Percentiles rank a stretch among this genome's conserved stretches.
phyloP scores from a whole-genome alignment of 495 filamentous ascomycete species.

The Venustampulla echinocandica region DNA sequence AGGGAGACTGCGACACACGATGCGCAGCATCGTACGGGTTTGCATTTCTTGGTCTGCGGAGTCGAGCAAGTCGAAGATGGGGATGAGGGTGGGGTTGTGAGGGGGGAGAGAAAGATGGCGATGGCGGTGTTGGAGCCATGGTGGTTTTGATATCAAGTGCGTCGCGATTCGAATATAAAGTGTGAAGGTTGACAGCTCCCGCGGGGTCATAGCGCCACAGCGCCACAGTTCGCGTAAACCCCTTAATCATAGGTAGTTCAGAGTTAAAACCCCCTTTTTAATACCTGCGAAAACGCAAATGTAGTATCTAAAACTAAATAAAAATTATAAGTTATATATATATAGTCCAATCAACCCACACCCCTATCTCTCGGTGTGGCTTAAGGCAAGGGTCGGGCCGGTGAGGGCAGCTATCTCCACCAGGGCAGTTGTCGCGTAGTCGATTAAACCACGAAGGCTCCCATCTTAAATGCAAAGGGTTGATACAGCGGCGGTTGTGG shows the following conservation, averaged over 20 bases:
- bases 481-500: background rate
- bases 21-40: slow-evolving; percentile 15
- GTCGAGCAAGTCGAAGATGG: background rate
- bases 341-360: background rate
- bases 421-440: background rate
- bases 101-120: too few relatives aligned
- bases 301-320: background rate
- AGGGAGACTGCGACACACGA: slow-evolving; percentile 14
- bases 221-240: too few relatives aligned
- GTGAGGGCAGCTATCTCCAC: background rate
- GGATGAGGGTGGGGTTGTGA: background rate
- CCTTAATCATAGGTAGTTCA: too few relatives aligned
- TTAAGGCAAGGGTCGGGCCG: background rate
- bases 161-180: background rate
- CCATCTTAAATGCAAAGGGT: background rate
- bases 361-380: background rate
- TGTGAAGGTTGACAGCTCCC: background rate
- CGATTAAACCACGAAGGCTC: background rate
- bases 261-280: background rate
- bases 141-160: background rate
- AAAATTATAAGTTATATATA: too few relatives aligned
- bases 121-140: slow-evolving; percentile 6
- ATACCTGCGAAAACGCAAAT: background rate
- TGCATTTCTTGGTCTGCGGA: slow-evolving; percentile 12
- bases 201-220: too few relatives aligned